Base-by-base conservation (phyloP, 768 basidiomycete genomes). In the Amanita jacksonii region DNA sequence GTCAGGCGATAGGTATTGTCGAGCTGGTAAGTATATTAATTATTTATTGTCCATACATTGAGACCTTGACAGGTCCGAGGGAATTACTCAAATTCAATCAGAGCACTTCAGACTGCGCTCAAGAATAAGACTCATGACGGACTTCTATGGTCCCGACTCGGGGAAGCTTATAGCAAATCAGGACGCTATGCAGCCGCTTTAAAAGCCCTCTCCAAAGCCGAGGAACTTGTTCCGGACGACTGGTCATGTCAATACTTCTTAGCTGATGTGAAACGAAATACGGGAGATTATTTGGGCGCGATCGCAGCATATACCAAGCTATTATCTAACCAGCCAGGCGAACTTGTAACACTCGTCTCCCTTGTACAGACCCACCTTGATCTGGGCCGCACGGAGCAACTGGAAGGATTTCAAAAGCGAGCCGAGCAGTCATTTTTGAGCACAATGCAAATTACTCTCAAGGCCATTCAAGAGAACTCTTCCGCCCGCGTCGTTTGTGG, bases 1-100 rank as follows among this genome's bases (percentile, higher is more conserved):
- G 94, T 93, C 97, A 96, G 62, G 93, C 92, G 16, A 63, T 90
- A 27, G 96, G 91, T 1, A 77, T 89, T 0, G 92, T 92, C 1
- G 91, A 93, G 59, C 65, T 93, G 64, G 94, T 92, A 54, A 61
- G 83, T 65, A 34, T 16, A n/a, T 8, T 15, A 13, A 24, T 49
- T 22, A 15, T 12, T 5, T 13, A 20, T 32, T 28, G 27, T 9
- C 43, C 34, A n/a, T 9, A 22, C 30, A 12, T 35, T 49, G 41
- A 12, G 35, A 32, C 9, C 44, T 31, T 20, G 48, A 34, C 49
- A 91, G 88, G 76, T 70, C 46, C 76, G 76, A 19, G 68, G 68
- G 40, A 80, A 88, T 49, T 90, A 84, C 54, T 53, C 70, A 4
- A 67, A 74, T 32, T 89, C 92, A 2, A 88, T 90, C 25, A 78